A percentile compares a stretch with the other conserved stretches of the same genome.
phyloP scores from a whole-genome alignment of 345 rosid genomes.

The Viola odorata region DNA sequence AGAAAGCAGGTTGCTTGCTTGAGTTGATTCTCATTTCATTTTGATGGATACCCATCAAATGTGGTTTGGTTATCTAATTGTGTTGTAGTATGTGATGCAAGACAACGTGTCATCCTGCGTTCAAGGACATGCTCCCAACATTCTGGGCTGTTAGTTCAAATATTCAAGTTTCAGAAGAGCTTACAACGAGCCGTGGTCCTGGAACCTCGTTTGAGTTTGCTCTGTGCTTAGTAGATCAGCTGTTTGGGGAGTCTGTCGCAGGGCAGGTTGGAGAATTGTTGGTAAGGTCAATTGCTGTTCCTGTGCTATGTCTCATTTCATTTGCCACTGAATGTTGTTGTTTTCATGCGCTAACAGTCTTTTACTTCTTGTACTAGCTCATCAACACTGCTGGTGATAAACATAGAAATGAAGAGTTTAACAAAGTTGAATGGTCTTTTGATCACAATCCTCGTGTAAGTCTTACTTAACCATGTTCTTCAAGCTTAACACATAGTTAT shows the following conservation, averaged over 20 bases:
- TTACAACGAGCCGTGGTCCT: conserved; percentile 93
- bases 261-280: conserved; percentile 49
- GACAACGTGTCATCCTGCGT: conserved; percentile 91
- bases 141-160: conserved; percentile 92
- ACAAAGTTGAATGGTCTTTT: conserved; percentile 67
- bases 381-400: conserved; percentile 37
- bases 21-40: conserved; percentile 10
- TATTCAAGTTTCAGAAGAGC: conserved; percentile 77
- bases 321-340: conserved; percentile 3
- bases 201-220: conserved; percentile 89
- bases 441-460: conserved; percentile 63
- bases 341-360: conserved; percentile 9
- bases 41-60: background rate
- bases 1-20: conserved; percentile 52
- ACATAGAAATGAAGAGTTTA: conserved; percentile 57
- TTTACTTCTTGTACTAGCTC: conserved; percentile 36
- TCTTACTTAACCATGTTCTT: conserved; percentile 11
- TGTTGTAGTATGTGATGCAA: conserved; percentile 51
- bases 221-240: conserved; percentile 69
- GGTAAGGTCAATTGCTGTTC: conserved; percentile 37
- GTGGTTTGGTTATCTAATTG: conserved; percentile 37
- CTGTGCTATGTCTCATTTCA: background rate
- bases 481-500: too few species aligned
- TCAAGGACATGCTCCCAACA: conserved; percentile 70
- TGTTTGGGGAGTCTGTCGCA: conserved; percentile 69